Evolutionary conservation across 768 basidiomycete species (phyloP), one percentile per base, ranked within the genome.

Genomic region (Mycena crocata): DNA sequence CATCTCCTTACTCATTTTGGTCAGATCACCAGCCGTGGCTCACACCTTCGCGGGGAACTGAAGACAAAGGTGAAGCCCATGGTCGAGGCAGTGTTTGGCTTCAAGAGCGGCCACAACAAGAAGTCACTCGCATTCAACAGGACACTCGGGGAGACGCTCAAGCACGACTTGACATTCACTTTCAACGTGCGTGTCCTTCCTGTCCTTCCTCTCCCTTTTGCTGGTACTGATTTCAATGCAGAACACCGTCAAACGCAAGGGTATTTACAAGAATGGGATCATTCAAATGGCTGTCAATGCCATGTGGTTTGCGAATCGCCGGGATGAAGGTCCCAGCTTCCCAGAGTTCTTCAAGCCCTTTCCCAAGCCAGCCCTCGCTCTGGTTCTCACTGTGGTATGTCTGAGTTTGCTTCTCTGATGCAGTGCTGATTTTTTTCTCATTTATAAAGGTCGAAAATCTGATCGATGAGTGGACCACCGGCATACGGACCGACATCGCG

Each of bases 261-360:
- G 55, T 15, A 50, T 62, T 15, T 72, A 62, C 60, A 6, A 39
- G 40, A 23, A 34, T 34, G 23, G n/a, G 3, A 48, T 72, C 40
- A 52, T 72, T 31, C 71, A 70, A 39, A 65, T 66, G 37, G 56
- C 50, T 4, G 39, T 64, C 56, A 70, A 75, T 42, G 50, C 19
- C 2, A 42, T 71, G 52, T 73, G 58, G 60, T 75, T 72, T 50
- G 50, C 54, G 12, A 73, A 72, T 57, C 66, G 64, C 17, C 60
- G 64, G 9, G 69, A 68, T 12, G 67, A 72, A 44, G 72, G 74
- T 2, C 50, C 70, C 0, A 26, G 5, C 10, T 62, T 42, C 44
- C 54, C 52, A 3, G 64, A 72, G 23, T 28, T 60, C 44, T 75
- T 73, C 69, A 69, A 61, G 1, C 74, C 73, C 6, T 51, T 75